Conservation (phyloP, 805 yeast species). For the Monosporozyma servazzii region DNA sequence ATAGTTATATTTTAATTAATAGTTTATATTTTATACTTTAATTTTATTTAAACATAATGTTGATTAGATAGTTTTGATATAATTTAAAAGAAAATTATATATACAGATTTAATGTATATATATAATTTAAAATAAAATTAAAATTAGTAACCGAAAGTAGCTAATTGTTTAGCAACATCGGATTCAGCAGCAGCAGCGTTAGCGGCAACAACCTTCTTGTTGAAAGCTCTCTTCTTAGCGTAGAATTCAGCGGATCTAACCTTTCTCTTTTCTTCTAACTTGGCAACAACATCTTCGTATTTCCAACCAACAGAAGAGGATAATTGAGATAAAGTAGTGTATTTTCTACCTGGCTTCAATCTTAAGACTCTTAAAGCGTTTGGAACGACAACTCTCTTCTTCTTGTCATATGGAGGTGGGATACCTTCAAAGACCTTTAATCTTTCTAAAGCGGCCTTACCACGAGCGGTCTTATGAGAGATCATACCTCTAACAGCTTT, state of each 20-base stretch:
- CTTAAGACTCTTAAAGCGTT: slow-evolving; percentile 98
- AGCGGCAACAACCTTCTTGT: slow-evolving; percentile 86
- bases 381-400: slow-evolving; percentile 99
- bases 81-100: slow-evolving; percentile 7
- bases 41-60: slow-evolving; percentile 1
- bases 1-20: not conserved
- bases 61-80: slow-evolving; percentile 2
- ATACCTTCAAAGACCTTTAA: slow-evolving; percentile 99
- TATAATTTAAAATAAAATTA: slow-evolving; percentile 10
- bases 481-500: slow-evolving; percentile 99
- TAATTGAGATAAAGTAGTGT: slow-evolving; percentile 96
- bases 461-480: slow-evolving; percentile 99
- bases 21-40: slow-evolving; percentile 1
- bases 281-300: slow-evolving; percentile 95
- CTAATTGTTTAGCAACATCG: slow-evolving; percentile 86
- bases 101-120: slow-evolving; percentile 9
- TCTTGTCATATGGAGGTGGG: slow-evolving; percentile 99
- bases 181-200: slow-evolving; percentile 79
- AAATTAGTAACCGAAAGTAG: slow-evolving; percentile 92
- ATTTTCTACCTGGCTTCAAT: slow-evolving; percentile 99
- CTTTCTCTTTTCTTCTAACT: slow-evolving; percentile 99
- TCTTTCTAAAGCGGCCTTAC: slow-evolving; percentile 99
- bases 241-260: slow-evolving; percentile 98
- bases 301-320: slow-evolving; percentile 98
- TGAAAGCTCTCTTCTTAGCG: slow-evolving; percentile 95